phyloP scores from a whole-genome alignment of 257 asterid species.

The Vinca minor region DNA sequence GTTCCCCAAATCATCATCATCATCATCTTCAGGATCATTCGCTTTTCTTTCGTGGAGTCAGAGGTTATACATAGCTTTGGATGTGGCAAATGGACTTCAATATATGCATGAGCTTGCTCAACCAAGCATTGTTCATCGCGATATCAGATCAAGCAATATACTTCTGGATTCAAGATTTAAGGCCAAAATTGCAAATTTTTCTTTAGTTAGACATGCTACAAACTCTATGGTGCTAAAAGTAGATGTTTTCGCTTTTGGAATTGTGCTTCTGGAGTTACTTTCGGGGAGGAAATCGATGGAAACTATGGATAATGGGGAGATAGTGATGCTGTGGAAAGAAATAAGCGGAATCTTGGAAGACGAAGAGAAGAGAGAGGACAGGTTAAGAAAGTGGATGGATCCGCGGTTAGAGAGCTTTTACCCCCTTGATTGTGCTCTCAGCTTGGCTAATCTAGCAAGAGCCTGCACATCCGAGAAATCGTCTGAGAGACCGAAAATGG shows the following conservation, averaged over 20 bases:
- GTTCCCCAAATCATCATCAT: constrained; percentile 18
- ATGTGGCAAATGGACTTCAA: constrained; percentile 72
- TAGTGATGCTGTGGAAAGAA: constrained; percentile 52
- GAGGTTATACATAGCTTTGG: constrained; percentile 53
- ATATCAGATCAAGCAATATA: constrained; percentile 48
- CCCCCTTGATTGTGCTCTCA: constrained; percentile 54
- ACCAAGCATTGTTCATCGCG: constrained; percentile 63
- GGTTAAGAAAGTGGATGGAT: constrained; percentile 65
- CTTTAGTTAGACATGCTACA: constrained; percentile 43
- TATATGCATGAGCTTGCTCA: constrained; percentile 74
- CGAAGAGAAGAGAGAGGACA: constrained; percentile 43
- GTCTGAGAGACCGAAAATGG: constrained; percentile 56
- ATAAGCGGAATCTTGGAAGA: constrained; percentile 40
- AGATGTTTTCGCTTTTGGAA: constrained; percentile 67
- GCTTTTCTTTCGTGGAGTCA: constrained; percentile 45
- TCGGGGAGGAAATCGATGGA: constrained; percentile 57
- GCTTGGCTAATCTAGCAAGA: constrained; percentile 52
- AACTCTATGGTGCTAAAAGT: constrained; percentile 38
- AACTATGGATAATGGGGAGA: constrained; percentile 38
- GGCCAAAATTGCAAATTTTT: constrained; percentile 60
- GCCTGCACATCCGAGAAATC: constrained; percentile 60
- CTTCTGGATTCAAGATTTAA: constrained; percentile 59
- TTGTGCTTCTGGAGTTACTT: constrained; percentile 58
- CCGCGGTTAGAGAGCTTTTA: constrained; percentile 30
- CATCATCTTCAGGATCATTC: constrained; percentile 21